Base-by-base conservation (phyloP, 2,329 filamentous ascomycete species). In the Ustilaginoidea virens region DNA sequence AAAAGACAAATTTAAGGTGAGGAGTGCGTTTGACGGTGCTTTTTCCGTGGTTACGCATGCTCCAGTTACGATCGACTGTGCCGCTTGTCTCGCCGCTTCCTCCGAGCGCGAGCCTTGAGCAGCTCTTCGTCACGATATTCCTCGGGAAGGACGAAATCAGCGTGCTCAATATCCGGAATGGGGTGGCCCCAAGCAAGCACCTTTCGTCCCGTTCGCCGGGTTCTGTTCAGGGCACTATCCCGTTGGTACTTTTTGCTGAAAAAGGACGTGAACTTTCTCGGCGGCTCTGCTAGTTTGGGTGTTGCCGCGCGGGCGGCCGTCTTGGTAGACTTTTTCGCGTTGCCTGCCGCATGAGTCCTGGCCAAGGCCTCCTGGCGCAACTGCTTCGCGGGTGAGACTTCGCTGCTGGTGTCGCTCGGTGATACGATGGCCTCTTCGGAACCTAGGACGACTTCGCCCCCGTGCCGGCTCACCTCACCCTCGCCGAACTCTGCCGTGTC, bases 171-270 rank as follows among this genome's bases (percentile, higher is more conserved):
- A 10, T 92, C 81, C 1, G 86, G 86, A 13, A 96, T 53, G 0
- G 79, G 68, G 16, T 77, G 69, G 1, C 87, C 87, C 66, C 90
- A 96, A 4, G 86, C 87, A 27, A 78, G 61, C 11, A 75, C 63
- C 29, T 68, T 80, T 28, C 82, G 66, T 24, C 73, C 71, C 28
- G 74, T 70, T 29, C 80, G 72, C 19, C 83, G 67, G 27, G 71
- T 63, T 39, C 72, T 74, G 36, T 72, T 77, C n/a, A 93, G 53
- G 7, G 86, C 83, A 5, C 74, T 71, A 14, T 85, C 80, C 16
- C 87, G 76, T 35, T 87, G 66, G 45, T 92, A 75, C 15, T 68
- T 73, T 53, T 90, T 85, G 12, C 66, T 52, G 48, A 85, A 96
- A 56, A 94, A 94, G 0, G 82, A 92, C n/a, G 62, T 78, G 46